Evolutionary conservation across 2,329 filamentous ascomycete species (phyloP), one percentile per base, ranked within the genome.

Genomic region (Dactylellina haptotyla): DNA sequence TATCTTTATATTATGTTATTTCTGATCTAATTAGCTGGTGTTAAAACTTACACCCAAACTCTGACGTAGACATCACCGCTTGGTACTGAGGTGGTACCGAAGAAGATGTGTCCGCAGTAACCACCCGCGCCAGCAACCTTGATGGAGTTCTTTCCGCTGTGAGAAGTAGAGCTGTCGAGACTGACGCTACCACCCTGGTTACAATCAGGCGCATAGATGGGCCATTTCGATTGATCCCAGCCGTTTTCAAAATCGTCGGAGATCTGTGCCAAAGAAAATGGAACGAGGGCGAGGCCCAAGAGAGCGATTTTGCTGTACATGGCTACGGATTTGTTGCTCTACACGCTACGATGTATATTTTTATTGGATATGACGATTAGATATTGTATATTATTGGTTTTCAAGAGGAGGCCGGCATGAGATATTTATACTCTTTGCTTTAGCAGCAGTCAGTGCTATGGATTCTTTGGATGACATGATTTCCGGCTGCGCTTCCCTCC

Each of bases 61-160:
- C 86, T 79, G 23, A 88, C 85, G 63, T 87, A 88, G 59, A 88
- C 80, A 77, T 88, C 84, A 1, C 86, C 86, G 57, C 78, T 82
- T 0, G 86, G 86, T 1, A 88, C 80, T 48, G 84, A 82, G 0
- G 81, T 85, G 1, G 86, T 88, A 69, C 86, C 86, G 67, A 88
- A 85, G 80, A 88, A 88, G 48, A 87, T 85, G 77, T 88, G 86
- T 23, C 85, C 85, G 64, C 85, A 87, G 79, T 84, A 87, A 3
- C 85, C 85, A 43, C 84, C 84, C 0, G 83, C 83, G 45, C 84
- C 84, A 48, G 82, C 83, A 16, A 87, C 85, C 48, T 82, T 82
- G 3, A 86, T 82, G 0, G 84, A 87, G 78, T 86, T 87, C 77
- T 80, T 84, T 43, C 86, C 86, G 66, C 83, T 86, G 77, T 87